Evolutionary conservation across 129 eudicot species (phyloP).

Genomic region (sunflower (Helianthus annuus)): HanXRQr2.0-SUNRISE NC_035448.2:154276701-154277200

Average conservation of each 20-base stretch:
- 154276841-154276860: too few relatives aligned
- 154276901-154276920: too few relatives aligned
- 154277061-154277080: background rate
- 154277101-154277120: background rate
- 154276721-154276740: constrained; percentile 17
- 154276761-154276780: too few relatives aligned
- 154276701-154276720: background rate
- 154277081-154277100: constrained; percentile 21
- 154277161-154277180: constrained; percentile 51
- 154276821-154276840: background rate
- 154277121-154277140: constrained; percentile 32
- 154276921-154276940: too few relatives aligned
- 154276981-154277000: too few relatives aligned
- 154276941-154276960: too few relatives aligned
- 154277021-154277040: background rate
- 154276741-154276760: constrained; percentile 9
- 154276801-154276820: too few relatives aligned
- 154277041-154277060: background rate
- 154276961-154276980: too few relatives aligned
- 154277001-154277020: background rate
- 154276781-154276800: too few relatives aligned
- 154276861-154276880: too few relatives aligned
- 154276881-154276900: too few relatives aligned
- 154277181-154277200: constrained; percentile 21
- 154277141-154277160: constrained; percentile 49